Evolutionary conservation across 108 stramenopile genomes (phyloP).

Genomic region (Cyclotella atomus): DNA sequence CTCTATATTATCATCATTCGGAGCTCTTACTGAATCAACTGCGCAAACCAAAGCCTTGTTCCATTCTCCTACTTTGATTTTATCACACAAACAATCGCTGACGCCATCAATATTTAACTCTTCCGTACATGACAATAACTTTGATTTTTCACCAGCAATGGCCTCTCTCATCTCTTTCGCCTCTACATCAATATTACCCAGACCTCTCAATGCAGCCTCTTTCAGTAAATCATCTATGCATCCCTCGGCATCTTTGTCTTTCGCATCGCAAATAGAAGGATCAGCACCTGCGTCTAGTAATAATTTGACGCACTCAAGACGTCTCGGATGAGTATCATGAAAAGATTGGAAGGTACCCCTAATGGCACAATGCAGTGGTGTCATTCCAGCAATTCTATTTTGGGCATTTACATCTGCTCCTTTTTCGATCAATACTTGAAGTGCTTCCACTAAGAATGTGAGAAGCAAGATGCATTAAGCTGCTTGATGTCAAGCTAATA

Average conservation of each 20-base stretch:
- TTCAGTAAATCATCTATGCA: conserved; percentile 31
- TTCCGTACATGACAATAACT: conserved; percentile 1
- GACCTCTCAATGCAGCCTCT: conserved; percentile 17
- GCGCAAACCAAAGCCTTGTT: conserved; percentile 15
- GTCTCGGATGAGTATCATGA: conserved; percentile 38
- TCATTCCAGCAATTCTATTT: conserved; percentile 61
- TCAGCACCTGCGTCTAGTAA: conserved; percentile 61
- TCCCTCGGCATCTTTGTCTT: conserved; percentile 47
- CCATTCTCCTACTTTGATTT: neutral
- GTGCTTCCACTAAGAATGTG: conserved; percentile 42
- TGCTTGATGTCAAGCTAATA: no score
- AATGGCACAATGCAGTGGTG: conserved; percentile 69
- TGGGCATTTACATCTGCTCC: conserved; percentile 59
- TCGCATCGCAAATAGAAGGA: conserved; percentile 41
- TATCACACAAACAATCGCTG: conserved; percentile 11
- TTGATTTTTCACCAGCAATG: neutral
- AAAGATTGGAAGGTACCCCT: conserved; percentile 56
- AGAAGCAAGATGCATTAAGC: neutral
- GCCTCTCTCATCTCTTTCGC: conserved; percentile 27
- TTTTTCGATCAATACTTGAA: conserved; percentile 46
- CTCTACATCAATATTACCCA: conserved; percentile 30
- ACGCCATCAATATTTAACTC: conserved; percentile 11
- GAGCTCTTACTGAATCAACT: conserved; percentile 10
- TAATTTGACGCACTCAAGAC: conserved; percentile 46
- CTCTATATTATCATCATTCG: conserved; percentile 11